Evolutionary conservation across 2,329 filamentous ascomycete genomes (phyloP).

Genomic region (Penicillium olsonii): DNA sequence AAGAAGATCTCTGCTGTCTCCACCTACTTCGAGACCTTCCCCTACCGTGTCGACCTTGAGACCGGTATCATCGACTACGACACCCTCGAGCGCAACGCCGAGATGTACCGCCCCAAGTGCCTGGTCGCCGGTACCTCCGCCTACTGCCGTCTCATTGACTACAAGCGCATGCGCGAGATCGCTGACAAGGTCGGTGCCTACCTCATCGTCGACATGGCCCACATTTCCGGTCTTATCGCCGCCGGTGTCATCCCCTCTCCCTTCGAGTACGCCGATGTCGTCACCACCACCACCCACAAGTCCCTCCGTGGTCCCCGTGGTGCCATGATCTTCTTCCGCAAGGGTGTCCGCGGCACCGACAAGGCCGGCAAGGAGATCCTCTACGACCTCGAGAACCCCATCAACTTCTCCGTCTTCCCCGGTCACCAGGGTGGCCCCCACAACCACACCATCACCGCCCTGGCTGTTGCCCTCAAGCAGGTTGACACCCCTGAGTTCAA

Average conservation of each 20-base stretch:
- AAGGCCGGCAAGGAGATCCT: conserved; percentile 83
- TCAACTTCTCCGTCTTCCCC: conserved; percentile 96
- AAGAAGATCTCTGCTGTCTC: conserved; percentile 97
- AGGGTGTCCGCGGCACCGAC: conserved; percentile 80
- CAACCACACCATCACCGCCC: conserved; percentile 97
- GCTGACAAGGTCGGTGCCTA: conserved; percentile 91
- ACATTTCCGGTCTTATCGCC: conserved; percentile 92
- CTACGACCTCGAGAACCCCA: conserved; percentile 89
- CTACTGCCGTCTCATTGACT: conserved; percentile 95
- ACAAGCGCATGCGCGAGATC: conserved; percentile 86
- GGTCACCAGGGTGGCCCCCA: conserved; percentile 97
- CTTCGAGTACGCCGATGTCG: conserved; percentile 87
- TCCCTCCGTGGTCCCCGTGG: conserved; percentile 91
- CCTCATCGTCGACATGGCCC: conserved; percentile 92
- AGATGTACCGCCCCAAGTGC: conserved; percentile 90
- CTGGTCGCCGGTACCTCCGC: conserved; percentile 93
- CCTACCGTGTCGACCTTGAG: conserved; percentile 85
- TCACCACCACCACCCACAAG: conserved; percentile 98
- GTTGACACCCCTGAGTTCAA: conserved; percentile 87
- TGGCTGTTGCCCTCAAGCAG: conserved; percentile 93
- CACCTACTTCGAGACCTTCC: conserved; percentile 98
- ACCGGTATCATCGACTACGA: conserved; percentile 96
- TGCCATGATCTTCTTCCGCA: conserved; percentile 98
- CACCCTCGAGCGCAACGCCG: conserved; percentile 81
- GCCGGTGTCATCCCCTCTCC: conserved; percentile 89